Percentiles rank a stretch among this genome's conserved stretches.
Evolutionary conservation across 805 yeast genomes (phyloP).

Genomic region (Jamesozyma lodderae): DNA sequence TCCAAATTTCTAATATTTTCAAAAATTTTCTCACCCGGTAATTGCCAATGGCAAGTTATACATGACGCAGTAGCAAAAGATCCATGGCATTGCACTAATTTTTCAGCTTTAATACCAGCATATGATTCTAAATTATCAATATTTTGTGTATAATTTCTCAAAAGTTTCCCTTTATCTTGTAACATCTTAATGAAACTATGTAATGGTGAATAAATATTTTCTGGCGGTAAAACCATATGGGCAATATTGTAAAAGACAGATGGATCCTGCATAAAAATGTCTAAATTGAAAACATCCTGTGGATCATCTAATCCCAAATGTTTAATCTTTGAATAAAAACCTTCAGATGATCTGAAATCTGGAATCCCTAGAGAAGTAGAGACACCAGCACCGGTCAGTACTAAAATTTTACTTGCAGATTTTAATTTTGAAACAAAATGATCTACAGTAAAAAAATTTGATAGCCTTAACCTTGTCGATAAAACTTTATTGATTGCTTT

Average conservation of each 20-base stretch:
- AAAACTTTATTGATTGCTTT: conserved; percentile 58
- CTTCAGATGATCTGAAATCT: conserved; percentile 83
- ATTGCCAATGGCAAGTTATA: conserved; percentile 58
- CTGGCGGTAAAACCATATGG: conserved; percentile 72
- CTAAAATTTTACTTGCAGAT: conserved; percentile 53
- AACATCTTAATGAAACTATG: conserved; percentile 70
- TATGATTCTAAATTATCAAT: conserved; percentile 80
- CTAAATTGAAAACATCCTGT: conserved; percentile 77
- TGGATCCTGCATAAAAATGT: conserved; percentile 68
- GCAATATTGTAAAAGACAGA: conserved; percentile 79
- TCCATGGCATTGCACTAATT: conserved; percentile 84
- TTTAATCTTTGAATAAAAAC: conserved; percentile 63
- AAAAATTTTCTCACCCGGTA: conserved; percentile 58
- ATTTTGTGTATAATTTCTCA: conserved; percentile 84
- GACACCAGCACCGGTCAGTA: conserved; percentile 88
- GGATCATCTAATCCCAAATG: conserved; percentile 74
- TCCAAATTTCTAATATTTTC: conserved; percentile 48
- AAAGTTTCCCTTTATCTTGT: conserved; percentile 65
- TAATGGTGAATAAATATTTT: conserved; percentile 55
- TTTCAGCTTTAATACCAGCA: conserved; percentile 61
- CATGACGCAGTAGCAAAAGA: conserved; percentile 86
- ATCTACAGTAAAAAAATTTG: conserved; percentile 47
- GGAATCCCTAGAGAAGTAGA: conserved; percentile 87
- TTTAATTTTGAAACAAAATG: conserved; percentile 46
- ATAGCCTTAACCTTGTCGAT: conserved; percentile 45